A percentile compares a stretch with the other conserved stretches of the same genome.
Conservation (phyloP, 345 rosid genomes). For the Gossypium thurberi region DNA sequence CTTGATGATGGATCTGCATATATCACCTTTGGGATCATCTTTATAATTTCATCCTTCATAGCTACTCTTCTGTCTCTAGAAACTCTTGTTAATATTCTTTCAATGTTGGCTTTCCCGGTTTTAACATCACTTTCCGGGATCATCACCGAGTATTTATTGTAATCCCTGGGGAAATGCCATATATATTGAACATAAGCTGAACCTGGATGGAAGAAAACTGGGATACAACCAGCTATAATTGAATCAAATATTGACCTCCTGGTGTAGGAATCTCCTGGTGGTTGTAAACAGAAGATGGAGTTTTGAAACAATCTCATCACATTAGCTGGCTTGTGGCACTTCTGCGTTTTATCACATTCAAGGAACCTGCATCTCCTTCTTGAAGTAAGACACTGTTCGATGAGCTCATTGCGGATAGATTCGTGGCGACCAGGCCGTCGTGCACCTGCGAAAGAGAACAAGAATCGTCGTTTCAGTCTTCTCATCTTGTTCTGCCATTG, state of each 20-base stretch:
- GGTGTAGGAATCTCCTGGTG: constrained; percentile 77
- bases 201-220: constrained; percentile 86
- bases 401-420: constrained; percentile 50
- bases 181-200: constrained; percentile 73
- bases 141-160: constrained; percentile 48
- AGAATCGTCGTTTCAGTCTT: constrained; percentile 31
- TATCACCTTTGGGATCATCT: constrained; percentile 48
- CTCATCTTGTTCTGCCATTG: constrained; percentile 62
- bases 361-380: constrained; percentile 52
- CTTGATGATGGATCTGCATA: constrained; percentile 52
- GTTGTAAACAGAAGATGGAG: constrained; percentile 70
- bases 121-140: constrained; percentile 45
- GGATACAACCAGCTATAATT: constrained; percentile 74
- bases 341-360: constrained; percentile 30
- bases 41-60: constrained; percentile 59
- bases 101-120: constrained; percentile 45
- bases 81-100: constrained; percentile 36
- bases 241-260: constrained; percentile 79
- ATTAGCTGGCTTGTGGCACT: constrained; percentile 40
- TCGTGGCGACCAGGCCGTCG: constrained; percentile 44
- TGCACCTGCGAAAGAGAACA: constrained; percentile 67
- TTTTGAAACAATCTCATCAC: constrained; percentile 52
- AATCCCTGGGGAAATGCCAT: constrained; percentile 75
- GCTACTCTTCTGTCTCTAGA: constrained; percentile 28
- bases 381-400: constrained; percentile 56